Evolutionary conservation across 805 yeast genomes (phyloP), one percentile per base, ranked within the genome.

Genomic region (Candida awuae): DNA sequence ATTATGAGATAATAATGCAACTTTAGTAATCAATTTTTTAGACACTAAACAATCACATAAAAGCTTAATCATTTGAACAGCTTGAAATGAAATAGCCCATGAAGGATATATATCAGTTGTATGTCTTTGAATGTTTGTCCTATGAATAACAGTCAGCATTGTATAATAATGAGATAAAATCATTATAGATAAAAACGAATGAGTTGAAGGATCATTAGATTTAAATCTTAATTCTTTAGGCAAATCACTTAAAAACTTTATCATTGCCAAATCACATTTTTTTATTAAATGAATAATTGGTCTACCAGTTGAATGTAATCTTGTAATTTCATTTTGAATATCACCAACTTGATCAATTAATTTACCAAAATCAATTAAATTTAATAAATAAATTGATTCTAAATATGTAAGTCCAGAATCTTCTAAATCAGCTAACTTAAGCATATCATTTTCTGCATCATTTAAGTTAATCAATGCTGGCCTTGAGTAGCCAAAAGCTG

Each of bases 81-180:
- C 85, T 57, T 80, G 86, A 63, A 83, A 84, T 2, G 87, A 80
- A 36, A 83, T 81, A 4, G 86, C 84, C 82, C 85, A 77, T 4
- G 84, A 75, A 3, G 86, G 85, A 33, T 54, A 54, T 14, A 36
- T 34, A 29, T 53, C 52, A 0, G 50, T 47, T 26, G 51, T 22
- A 12, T 49, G 67, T 42, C 71, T 62, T 26, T 72, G 60, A 51
- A 80, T 73, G 50, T 80, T 80, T 6, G 85, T 75, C 40, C 87
- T 68, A 52, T 83, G 92, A 21, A 80, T 72, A 47, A 81, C 62
- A 48, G 81, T 78, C 39, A 83, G 66, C n/a, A 83, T 63, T 15
- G 83, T 73, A 62, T 84, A 84, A 59, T 84, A 83, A 48, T 78
- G 81, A 15, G 81, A 68, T 48, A 80, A 77, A 41, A 81, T 58